Evolutionary conservation across 1,284 basidiomycete species (phyloP).

Genomic region (Rhizopogon parksii): DNA sequence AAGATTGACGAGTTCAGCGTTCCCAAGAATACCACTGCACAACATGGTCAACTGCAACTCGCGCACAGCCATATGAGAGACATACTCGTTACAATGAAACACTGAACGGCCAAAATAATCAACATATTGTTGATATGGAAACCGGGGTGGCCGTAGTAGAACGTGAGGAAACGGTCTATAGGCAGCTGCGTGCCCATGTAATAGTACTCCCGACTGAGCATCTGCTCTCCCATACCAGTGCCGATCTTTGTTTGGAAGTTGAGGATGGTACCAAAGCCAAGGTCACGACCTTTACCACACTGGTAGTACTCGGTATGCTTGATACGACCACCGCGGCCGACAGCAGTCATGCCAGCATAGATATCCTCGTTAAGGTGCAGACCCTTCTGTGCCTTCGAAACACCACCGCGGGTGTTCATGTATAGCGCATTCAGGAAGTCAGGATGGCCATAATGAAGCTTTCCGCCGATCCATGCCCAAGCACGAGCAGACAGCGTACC

Average conservation of each 20-base stretch:
- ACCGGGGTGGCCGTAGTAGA: slow-evolving; percentile 99
- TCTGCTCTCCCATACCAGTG: slow-evolving; percentile 99
- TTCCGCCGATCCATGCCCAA: slow-evolving; percentile 96
- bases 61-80: slow-evolving; percentile 15
- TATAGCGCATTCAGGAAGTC: slow-evolving; percentile 98
- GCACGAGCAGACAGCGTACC: slow-evolving; percentile 94
- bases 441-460: slow-evolving; percentile 97
- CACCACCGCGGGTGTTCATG: slow-evolving; percentile 97
- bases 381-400: slow-evolving; percentile 98
- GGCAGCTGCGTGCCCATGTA: slow-evolving; percentile 98
- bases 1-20: slow-evolving; percentile 76
- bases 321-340: slow-evolving; percentile 94
- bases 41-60: slow-evolving; percentile 9
- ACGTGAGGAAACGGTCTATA: slow-evolving; percentile 96
- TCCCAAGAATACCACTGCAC: slow-evolving; percentile 82
- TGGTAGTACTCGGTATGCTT: slow-evolving; percentile 99
- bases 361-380: slow-evolving; percentile 99
- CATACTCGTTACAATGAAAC: slow-evolving; percentile 83
- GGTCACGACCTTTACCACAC: slow-evolving; percentile 97
- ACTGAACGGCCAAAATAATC: slow-evolving; percentile 89
- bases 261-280: slow-evolving; percentile 97
- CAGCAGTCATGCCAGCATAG: slow-evolving; percentile 98
- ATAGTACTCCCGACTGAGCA: slow-evolving; percentile 98
- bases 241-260: slow-evolving; percentile 99
- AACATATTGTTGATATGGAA: slow-evolving; percentile 99